These are phyloP conservation scores for Fusarium sp. DNA, from an alignment of 2,329 filamentous ascomycete species.

Conservation along the genomic window DNA sequence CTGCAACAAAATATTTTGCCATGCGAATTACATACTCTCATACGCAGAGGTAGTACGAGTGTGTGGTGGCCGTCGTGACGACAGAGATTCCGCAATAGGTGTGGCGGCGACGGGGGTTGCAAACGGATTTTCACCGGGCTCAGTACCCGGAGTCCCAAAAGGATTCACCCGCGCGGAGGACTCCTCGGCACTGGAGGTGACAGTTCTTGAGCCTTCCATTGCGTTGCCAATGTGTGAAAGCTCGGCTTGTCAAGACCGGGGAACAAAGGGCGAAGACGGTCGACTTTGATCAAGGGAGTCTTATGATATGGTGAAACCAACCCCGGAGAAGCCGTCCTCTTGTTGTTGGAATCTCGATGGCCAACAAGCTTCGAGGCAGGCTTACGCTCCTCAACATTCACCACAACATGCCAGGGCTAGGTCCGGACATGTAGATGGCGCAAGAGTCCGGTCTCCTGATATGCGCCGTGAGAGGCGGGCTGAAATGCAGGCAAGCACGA, in stretches of 20 bases:
- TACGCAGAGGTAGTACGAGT: slow-evolving; percentile 30
- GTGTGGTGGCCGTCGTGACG: slow-evolving; percentile 30
- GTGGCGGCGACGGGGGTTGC: slow-evolving; percentile 40
- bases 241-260: slow-evolving; percentile 28
- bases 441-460: slow-evolving; percentile 8
- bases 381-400: neutral
- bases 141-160: slow-evolving; percentile 31
- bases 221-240: slow-evolving; percentile 23
- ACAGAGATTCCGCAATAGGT: slow-evolving; percentile 36
- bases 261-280: slow-evolving; percentile 15
- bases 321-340: slow-evolving; percentile 7
- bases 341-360: neutral
- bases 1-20: fast-evolving
- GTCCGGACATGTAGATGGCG: slow-evolving; percentile 11
- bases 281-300: slow-evolving; percentile 15
- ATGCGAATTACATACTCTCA: slow-evolving; percentile 16
- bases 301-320: slow-evolving; percentile 15
- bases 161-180: slow-evolving; percentile 22
- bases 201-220: slow-evolving; percentile 40
- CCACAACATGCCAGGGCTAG: slow-evolving; percentile 6
- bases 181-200: slow-evolving; percentile 31
- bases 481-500: slow-evolving; percentile 25
- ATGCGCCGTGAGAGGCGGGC: slow-evolving; percentile 23
- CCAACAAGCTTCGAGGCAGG: slow-evolving; percentile 2
- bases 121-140: slow-evolving; percentile 40